Conservation (phyloP, 495 filamentous ascomycete genomes). For the Penicillium samsonianum region DNA sequence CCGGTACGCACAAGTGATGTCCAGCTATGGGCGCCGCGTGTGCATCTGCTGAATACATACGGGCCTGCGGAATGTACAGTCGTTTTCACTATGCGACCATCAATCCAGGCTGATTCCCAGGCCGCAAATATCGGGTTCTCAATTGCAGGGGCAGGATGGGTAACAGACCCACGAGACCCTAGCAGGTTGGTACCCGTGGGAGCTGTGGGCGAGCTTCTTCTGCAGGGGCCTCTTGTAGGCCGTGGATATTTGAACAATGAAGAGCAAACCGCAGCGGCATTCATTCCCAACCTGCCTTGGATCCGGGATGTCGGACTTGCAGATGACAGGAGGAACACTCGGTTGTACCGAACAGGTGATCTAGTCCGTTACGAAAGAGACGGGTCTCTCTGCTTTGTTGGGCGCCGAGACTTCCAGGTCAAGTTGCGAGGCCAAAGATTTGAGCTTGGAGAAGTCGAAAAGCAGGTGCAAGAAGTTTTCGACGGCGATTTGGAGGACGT, state of each 20-base stretch:
- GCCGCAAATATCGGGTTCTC: conserved; percentile 22
- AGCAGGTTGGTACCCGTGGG: conserved; percentile 40
- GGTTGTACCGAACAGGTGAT: not conserved
- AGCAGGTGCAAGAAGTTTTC: not conserved
- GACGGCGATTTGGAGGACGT: conserved; percentile 23
- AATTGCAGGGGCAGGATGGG: conserved; percentile 29
- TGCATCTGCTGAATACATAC: conserved; percentile 51
- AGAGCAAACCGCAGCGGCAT: conserved; percentile 35
- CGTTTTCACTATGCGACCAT: conserved; percentile 2
- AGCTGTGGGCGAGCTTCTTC: conserved; percentile 43
- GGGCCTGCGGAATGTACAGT: conserved; percentile 50
- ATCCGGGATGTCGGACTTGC: not conserved
- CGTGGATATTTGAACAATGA: conserved; percentile 41
- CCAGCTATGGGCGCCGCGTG: conserved; percentile 44
- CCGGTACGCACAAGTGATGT: conserved; percentile 42
- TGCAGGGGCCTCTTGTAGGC: conserved; percentile 44
- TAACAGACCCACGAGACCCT: conserved; percentile 38
- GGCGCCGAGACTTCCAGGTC: not conserved
- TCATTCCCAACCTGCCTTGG: conserved; percentile 41
- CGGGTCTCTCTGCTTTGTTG: not conserved
- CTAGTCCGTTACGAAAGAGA: not conserved
- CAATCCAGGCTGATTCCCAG: conserved; percentile 1
- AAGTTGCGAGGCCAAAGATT: conserved; percentile 49
- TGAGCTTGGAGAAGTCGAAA: conserved; percentile 52
- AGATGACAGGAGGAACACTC: not conserved